Base-by-base conservation (phyloP, 306 rosid genomes). In the Vigna radiata region DNA sequence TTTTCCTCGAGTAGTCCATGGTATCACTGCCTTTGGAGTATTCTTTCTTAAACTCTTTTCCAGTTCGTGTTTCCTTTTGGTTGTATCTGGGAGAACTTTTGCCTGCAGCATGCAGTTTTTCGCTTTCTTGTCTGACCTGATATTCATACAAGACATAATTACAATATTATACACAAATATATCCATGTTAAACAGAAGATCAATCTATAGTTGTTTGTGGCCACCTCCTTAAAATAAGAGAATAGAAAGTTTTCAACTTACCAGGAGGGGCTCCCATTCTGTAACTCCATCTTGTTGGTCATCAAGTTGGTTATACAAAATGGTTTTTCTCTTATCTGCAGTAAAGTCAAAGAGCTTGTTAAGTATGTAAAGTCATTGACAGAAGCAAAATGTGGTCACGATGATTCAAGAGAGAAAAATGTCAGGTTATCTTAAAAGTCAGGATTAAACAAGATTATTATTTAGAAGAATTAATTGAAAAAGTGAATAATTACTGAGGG, bases 211-310 rank as follows among this genome's bases (percentile, higher is more conserved):
- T 23, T 68, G 18, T 59, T 75, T 53, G 5, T 46, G 69, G 60
- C 19, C 29, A 25, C 31, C 27, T 14, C 54, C 77, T 60, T 17
- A 29, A 72, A 59, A 17, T 29, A 60, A 41, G 72, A 68, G 60
- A 39, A 68, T 43, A 25, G 2, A 75, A 66, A 23, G 33, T 16
- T 78, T 64, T 39, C 70, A 77, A 83, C 87, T 78, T 72, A 91
- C 97, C 80, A 47, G 76, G 46, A 77, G 63, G 21, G 82, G 59
- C 82, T 94, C 84, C 55, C 80, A 77, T 66, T 79, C 96, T 41
- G 78, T 46, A 65, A 41, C 66, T 21, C 49, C 75, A 67, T 39
- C 59, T 67, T 77, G 83, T 63, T 86, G 75, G 79, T 72, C 75
- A 67, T 39, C 59, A 63, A 76, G 83, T 63, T 86, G 75, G 79